These are phyloP conservation scores for Penicillium sp. DNA, from an alignment of 2,329 filamentous ascomycete species.

Conservation along the genomic window DNA sequence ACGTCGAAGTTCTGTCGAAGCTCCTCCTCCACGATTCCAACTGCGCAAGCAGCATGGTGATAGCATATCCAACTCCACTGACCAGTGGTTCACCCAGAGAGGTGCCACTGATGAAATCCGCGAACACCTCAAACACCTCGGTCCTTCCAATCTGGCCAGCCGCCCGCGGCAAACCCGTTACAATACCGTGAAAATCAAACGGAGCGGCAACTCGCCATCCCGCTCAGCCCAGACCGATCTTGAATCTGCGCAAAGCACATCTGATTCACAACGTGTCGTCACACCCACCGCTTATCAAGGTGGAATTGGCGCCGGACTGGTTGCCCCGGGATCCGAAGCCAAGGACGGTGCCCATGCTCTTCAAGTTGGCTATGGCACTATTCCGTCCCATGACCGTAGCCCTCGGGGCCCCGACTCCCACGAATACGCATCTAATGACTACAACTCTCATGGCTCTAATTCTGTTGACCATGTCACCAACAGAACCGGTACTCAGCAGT, in stretches of 20 bases:
- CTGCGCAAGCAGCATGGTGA: constrained; percentile 37
- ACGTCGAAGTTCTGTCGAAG: constrained; percentile 37
- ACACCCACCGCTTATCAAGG: constrained; percentile 45
- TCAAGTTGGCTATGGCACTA: constrained; percentile 55
- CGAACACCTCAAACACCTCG: constrained; percentile 62
- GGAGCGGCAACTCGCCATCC: constrained; percentile 43
- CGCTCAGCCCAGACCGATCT: constrained; percentile 36
- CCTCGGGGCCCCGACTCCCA: not conserved
- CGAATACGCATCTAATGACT: not conserved
- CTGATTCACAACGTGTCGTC: constrained; percentile 31
- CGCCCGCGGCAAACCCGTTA: constrained; percentile 61
- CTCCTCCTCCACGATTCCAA: constrained; percentile 41
- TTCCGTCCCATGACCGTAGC: constrained; percentile 21
- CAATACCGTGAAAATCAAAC: constrained; percentile 65
- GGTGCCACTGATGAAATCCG: constrained; percentile 55
- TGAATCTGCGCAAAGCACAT: constrained; percentile 43
- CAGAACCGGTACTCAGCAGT: constrained; percentile 21
- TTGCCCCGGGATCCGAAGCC: constrained; percentile 55
- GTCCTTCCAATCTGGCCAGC: constrained; percentile 62
- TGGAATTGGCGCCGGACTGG: constrained; percentile 54
- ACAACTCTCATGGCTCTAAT: not conserved
- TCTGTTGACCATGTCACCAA: constrained; percentile 24
- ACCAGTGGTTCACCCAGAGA: constrained; percentile 44
- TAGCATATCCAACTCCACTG: constrained; percentile 27
- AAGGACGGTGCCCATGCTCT: constrained; percentile 66